Conservation (phyloP, 345 rosid genomes). For the Dovyalis caffra region DNA sequence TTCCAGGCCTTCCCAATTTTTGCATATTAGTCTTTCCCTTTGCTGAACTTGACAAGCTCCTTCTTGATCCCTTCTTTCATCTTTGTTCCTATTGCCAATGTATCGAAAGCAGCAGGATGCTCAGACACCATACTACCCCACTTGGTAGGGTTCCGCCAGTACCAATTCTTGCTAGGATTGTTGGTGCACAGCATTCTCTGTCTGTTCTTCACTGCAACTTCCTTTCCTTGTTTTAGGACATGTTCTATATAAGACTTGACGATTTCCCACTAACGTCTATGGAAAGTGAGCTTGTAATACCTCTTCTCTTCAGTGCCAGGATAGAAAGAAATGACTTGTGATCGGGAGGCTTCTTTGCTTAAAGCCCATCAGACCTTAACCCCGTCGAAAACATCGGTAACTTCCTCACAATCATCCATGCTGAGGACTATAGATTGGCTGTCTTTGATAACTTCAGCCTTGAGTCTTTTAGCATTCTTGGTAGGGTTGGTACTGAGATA, state of each 20-base stretch:
- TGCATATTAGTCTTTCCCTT: conserved; percentile 58
- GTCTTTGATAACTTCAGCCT: not conserved
- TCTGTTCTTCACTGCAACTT: conserved; percentile 3
- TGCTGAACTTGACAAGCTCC: conserved; percentile 55
- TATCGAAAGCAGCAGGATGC: conserved; percentile 2
- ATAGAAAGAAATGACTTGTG: not conserved
- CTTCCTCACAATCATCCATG: conserved; percentile 15
- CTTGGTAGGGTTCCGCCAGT: not conserved
- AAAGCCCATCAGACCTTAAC: conserved; percentile 13
- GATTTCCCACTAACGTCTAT: not conserved
- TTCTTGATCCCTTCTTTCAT: conserved; percentile 39
- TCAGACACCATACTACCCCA: conserved; percentile 13
- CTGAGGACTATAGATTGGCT: conserved; percentile 1
- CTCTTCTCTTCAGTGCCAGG: not conserved
- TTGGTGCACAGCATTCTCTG: conserved; percentile 21
- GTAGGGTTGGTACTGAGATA: conserved; percentile 6
- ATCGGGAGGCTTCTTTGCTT: not conserved
- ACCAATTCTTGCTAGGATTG: conserved; percentile 5
- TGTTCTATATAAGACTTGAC: not conserved
- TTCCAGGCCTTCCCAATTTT: conserved; percentile 71
- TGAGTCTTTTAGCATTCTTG: not conserved
- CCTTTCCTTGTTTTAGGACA: conserved; percentile 14
- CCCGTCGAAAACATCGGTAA: conserved; percentile 3
- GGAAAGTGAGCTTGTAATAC: not conserved
- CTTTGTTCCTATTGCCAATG: conserved; percentile 50